Evolutionary conservation across 2,329 filamentous ascomycete species (phyloP).

Genomic region (Cladosporium velox): DNA sequence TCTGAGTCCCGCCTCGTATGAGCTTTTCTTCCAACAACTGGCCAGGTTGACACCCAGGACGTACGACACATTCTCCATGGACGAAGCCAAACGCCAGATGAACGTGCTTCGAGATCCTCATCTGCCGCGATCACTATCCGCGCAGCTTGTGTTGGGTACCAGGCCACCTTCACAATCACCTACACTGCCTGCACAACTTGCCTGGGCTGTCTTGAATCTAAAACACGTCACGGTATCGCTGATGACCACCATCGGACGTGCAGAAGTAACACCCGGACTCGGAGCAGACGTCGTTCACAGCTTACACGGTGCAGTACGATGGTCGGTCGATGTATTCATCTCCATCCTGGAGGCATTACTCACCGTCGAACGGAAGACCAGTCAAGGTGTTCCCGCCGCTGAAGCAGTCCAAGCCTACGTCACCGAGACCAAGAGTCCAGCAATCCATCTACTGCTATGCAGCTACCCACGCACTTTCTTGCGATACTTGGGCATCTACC

Average conservation of each 20-base stretch:
- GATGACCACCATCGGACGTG: slow-evolving; percentile 23
- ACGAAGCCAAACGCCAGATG: slow-evolving; percentile 59
- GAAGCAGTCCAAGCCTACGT: slow-evolving; percentile 28
- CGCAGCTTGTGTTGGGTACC: slow-evolving; percentile 14
- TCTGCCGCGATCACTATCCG: slow-evolving; percentile 5
- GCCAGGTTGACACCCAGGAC: slow-evolving; percentile 70
- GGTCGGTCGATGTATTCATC: slow-evolving; percentile 68
- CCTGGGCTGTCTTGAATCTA: slow-evolving; percentile 73
- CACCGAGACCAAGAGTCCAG: slow-evolving; percentile 29
- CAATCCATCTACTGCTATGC: slow-evolving; percentile 63
- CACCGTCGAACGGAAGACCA: slow-evolving; percentile 37
- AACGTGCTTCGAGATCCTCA: slow-evolving; percentile 66
- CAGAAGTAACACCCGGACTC: slow-evolving; percentile 8
- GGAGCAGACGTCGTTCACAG: slow-evolving; percentile 68
- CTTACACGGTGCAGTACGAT: slow-evolving; percentile 73
- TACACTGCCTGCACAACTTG: slow-evolving; percentile 69
- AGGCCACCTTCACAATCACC: slow-evolving; percentile 42
- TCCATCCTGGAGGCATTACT: slow-evolving; percentile 59
- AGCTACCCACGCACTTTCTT: slow-evolving; percentile 74
- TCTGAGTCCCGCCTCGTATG: slow-evolving; percentile 59
- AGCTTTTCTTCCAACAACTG: slow-evolving; percentile 65
- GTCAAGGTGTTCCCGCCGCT: slow-evolving; percentile 17
- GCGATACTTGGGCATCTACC: slow-evolving; percentile 65
- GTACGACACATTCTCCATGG: slow-evolving; percentile 80
- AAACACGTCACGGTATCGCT: slow-evolving; percentile 57